Evolutionary conservation across 768 basidiomycete species (phyloP).

Genomic region (Naematelia aurantialba): DNA sequence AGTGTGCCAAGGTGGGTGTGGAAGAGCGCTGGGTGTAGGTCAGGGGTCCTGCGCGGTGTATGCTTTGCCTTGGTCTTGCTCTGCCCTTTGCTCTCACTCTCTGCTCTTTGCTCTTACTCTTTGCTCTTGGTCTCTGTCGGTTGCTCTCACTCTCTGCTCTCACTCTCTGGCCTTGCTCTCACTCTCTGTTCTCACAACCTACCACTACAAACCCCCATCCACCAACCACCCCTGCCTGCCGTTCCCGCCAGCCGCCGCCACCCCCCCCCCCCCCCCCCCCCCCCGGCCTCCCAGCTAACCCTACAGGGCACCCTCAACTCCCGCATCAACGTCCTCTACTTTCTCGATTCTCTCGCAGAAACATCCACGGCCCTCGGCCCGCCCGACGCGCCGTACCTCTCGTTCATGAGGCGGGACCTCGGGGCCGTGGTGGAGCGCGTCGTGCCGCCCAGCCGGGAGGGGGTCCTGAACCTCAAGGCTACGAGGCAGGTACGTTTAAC

Average conservation of each 20-base stretch:
- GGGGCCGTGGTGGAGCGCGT: slow-evolving; percentile 72
- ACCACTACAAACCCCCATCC: no score
- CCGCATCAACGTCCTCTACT: slow-evolving; percentile 86
- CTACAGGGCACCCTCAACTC: slow-evolving; percentile 76
- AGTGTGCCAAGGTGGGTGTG: slow-evolving; percentile 71
- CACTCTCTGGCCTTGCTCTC: no score
- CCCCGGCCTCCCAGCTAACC: background rate
- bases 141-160: no score
- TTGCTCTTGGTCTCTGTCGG: no score
- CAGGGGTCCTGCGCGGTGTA: background rate
- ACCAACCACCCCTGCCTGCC: no score
- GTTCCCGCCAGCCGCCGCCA: no score
- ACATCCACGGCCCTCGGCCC: slow-evolving; percentile 35
- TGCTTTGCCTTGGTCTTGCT: background rate
- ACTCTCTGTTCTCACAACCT: no score
- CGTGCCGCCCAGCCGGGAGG: slow-evolving; percentile 84
- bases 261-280: no score
- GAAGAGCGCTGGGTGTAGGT: no score
- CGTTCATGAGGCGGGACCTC: slow-evolving; percentile 74
- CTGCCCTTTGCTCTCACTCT: no score
- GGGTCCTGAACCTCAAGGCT: slow-evolving; percentile 79
- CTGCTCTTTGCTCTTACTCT: no score
- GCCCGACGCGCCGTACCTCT: slow-evolving; percentile 62
- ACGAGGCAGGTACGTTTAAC: slow-evolving; percentile 67
- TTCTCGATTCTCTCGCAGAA: slow-evolving; percentile 69